phyloP scores from a whole-genome alignment of 345 rosid genomes.

The Linum lewisii region DNA sequence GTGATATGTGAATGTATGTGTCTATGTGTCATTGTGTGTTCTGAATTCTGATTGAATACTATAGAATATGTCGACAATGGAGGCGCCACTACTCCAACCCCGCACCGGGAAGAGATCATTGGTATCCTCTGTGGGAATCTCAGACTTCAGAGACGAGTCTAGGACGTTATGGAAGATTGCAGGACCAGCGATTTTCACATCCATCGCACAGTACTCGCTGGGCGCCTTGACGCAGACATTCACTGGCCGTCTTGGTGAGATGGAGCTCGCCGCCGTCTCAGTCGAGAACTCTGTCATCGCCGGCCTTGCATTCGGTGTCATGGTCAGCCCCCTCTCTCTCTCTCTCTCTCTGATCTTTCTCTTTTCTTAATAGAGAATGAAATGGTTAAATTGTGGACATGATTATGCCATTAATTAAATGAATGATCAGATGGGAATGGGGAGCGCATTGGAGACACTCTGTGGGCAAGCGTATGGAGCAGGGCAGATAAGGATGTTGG shows the following conservation, averaged over 20 bases:
- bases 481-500: conserved; percentile 64
- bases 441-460: conserved; percentile 84
- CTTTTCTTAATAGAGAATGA: not conserved
- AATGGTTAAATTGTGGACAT: not conserved
- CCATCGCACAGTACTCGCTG: conserved; percentile 67
- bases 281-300: conserved; percentile 84
- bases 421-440: conserved; percentile 72
- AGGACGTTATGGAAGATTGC: conserved; percentile 69
- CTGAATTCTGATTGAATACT: too few species aligned
- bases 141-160: conserved; percentile 58
- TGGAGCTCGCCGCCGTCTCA: conserved; percentile 81
- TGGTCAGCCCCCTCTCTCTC: conserved; percentile 35
- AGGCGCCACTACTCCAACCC: not conserved
- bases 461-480: conserved; percentile 96
- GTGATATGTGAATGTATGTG: too few species aligned
- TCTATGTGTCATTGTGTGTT: too few species aligned
- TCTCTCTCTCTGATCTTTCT: not conserved
- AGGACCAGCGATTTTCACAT: conserved; percentile 81
- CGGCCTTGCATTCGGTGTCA: conserved; percentile 78
- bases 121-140: not conserved
- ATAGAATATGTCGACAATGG: too few species aligned
- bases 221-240: conserved; percentile 90
- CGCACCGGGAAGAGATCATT: not conserved
- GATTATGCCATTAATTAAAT: too few species aligned
- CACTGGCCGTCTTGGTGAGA: conserved; percentile 58